phyloP scores from a whole-genome alignment of 345 rosid species.

The Geranium brycei region DNA sequence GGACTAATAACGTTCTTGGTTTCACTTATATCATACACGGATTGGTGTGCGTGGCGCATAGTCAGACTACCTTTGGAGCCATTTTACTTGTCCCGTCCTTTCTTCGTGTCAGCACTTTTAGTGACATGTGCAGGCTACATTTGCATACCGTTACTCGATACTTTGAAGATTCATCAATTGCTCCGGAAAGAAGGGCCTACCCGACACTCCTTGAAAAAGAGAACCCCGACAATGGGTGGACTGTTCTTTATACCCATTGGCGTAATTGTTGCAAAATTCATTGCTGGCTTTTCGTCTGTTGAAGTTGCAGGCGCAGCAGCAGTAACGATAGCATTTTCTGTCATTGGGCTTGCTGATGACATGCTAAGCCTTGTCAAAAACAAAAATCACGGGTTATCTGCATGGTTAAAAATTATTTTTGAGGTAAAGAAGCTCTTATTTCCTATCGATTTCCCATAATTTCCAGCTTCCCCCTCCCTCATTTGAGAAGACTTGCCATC shows the following conservation, averaged over 20 bases:
- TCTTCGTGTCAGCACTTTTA: constrained; percentile 43
- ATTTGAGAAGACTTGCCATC: constrained; percentile 1
- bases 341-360: constrained; percentile 66
- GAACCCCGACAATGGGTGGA: constrained; percentile 85
- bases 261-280: constrained; percentile 46
- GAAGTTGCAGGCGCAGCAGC: constrained; percentile 65
- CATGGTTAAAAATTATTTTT: constrained; percentile 42
- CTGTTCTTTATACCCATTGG: constrained; percentile 67
- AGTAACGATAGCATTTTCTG: constrained; percentile 56
- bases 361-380: constrained; percentile 27
- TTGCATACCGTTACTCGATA: constrained; percentile 53
- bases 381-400: constrained; percentile 33
- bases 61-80: constrained; percentile 72
- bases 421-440: constrained; percentile 33
- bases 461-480: neutral
- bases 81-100: constrained; percentile 56
- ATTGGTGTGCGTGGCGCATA: constrained; percentile 86
- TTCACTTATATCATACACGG: constrained; percentile 42
- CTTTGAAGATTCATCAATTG: constrained; percentile 36
- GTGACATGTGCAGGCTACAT: constrained; percentile 56
- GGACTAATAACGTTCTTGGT: constrained; percentile 53
- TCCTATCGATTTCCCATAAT: neutral
- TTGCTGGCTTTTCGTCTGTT: constrained; percentile 38
- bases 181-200: constrained; percentile 29
- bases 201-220: constrained; percentile 31